Evolutionary conservation across 2,329 filamentous ascomycete genomes (phyloP), one percentile per base, ranked within the genome.

Genomic region (Fusarium sp.): DNA sequence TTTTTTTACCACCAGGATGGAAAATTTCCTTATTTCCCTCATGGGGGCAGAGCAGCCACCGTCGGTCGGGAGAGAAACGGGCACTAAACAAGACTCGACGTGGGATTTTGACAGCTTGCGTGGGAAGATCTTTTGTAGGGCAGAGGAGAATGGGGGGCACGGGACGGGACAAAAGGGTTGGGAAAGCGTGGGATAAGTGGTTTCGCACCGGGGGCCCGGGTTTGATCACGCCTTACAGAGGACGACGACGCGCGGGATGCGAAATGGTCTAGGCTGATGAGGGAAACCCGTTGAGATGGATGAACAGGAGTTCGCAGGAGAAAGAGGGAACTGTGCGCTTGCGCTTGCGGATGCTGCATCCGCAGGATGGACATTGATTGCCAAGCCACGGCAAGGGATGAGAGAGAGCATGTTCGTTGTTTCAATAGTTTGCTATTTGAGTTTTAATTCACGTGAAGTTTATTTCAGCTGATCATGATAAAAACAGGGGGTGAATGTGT

Each of bases 361-460:
- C 49, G 16, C 18, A 54, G 16, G 16, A 40, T 40, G 36, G 36
- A 18, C 36, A 16, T 11, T 40, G 9, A 29, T 31, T 25, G 50
- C 23, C 20, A 38, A 27, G 18, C 20, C 33, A 38, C 33, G 18
- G 13, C 29, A 54, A 20, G 50, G 27, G 50, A 54, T 36, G 16
- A 18, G 11, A 23, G 16, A 27, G 25, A 27, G 25, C 7, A 27
- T 16, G 8, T 8, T 34, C 23, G 9, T 51, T 40, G 23, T 16
- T 38, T 53, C 42, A 29, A 55, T 64, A 23, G 31, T 16, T 34
- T 14, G n/a, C 31, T 36, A 46, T 25, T 33, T 51, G 49, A 51
- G 62, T 49, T 67, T 18, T 33, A 20, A 18, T 34, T 38, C 44
- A 51, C 31, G 38, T 31, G 31, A 67, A 70, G 67, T 67, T 33